Percentiles rank a stretch among this genome's conserved stretches.
Conservation (phyloP, 768 basidiomycete species). For the Crassisporium funariophilum region DNA sequence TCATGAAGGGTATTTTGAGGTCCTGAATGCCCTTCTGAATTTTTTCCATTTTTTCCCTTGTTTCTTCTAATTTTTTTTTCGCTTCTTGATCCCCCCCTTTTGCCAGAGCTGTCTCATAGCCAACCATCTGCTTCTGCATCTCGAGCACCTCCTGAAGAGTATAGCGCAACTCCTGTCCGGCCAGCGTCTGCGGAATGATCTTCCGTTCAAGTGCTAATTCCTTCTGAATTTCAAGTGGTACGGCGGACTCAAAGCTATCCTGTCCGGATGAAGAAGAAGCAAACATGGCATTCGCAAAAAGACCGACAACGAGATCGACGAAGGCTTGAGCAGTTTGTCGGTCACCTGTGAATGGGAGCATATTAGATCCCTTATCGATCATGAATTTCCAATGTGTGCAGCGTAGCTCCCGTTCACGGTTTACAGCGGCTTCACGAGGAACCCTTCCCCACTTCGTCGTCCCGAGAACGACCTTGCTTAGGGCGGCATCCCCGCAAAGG, state of each 20-base stretch:
- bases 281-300: too few relatives aligned
- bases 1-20: constrained; percentile 1
- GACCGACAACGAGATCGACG: constrained; percentile 1
- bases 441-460: constrained; percentile 8
- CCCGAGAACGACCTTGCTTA: constrained; percentile 5
- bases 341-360: background rate
- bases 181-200: constrained; percentile 15
- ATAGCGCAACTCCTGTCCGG: constrained; percentile 13
- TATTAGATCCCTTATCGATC: background rate
- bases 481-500: constrained; percentile 6
- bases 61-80: background rate
- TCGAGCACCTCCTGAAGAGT: constrained; percentile 14
- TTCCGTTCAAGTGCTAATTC: constrained; percentile 15
- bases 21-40: background rate
- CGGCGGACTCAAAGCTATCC: background rate
- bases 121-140: constrained; percentile 9
- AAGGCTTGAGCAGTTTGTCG: background rate
- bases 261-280: constrained; percentile 12
- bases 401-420: constrained; percentile 1
- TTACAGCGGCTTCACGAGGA: background rate
- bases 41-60: constrained; percentile 2
- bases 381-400: constrained; percentile 2
- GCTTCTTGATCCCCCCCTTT: background rate
- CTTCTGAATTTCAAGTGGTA: constrained; percentile 13
- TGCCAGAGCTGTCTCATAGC: background rate